phyloP scores from a whole-genome alignment of 805 yeast genomes.

The Komagataella mondaviorum region DNA sequence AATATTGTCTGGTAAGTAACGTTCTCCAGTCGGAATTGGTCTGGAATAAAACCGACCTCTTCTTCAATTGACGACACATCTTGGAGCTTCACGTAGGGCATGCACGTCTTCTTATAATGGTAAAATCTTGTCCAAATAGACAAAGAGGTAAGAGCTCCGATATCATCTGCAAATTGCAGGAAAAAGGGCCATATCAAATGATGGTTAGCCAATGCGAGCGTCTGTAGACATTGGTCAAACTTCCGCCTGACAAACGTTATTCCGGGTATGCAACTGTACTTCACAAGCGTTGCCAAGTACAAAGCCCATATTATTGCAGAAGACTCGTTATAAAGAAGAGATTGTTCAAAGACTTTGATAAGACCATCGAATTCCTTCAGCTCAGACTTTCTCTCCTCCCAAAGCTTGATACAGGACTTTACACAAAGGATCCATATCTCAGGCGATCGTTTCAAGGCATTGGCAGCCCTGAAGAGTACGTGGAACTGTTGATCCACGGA shows the following conservation, averaged over 20 bases:
- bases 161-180: slow-evolving; percentile 28
- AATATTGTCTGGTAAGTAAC: slow-evolving; percentile 15
- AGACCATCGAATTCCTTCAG: neutral
- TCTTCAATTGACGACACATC: neutral
- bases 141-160: slow-evolving; percentile 27
- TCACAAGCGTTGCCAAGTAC: neutral
- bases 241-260: slow-evolving; percentile 21
- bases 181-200: slow-evolving; percentile 41
- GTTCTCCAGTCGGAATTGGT: slow-evolving; percentile 6
- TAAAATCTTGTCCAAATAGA: slow-evolving; percentile 19
- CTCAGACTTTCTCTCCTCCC: neutral
- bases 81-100: neutral
- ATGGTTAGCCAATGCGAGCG: slow-evolving; percentile 40
- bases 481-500: slow-evolving; percentile 23
- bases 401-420: slow-evolving; percentile 20
- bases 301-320: neutral
- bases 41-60: slow-evolving; percentile 18
- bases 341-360: neutral
- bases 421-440: slow-evolving; percentile 43
- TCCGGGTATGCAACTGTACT: neutral
- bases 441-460: slow-evolving; percentile 26
- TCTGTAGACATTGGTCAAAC: slow-evolving; percentile 36
- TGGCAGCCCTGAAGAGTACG: slow-evolving; percentile 39
- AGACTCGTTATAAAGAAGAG: neutral
- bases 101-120: slow-evolving; percentile 5